These are phyloP conservation scores for Yamadazyma conglobata DNA, from an alignment of 1,139 yeast species.

Conservation along the genomic window DNA sequence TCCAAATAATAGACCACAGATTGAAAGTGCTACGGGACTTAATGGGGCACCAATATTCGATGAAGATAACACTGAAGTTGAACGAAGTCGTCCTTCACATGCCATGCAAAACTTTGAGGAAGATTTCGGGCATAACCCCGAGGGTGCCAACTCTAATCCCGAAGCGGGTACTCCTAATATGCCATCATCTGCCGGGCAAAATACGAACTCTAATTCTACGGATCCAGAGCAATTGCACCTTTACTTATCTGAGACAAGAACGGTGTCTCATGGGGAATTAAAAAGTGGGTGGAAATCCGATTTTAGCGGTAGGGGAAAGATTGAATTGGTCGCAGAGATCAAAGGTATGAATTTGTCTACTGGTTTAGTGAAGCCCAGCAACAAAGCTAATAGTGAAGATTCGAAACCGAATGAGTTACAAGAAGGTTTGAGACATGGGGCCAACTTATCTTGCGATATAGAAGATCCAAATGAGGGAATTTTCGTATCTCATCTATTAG, in stretches of 20 bases:
- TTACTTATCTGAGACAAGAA: constrained; percentile 68
- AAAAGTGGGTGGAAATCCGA: constrained; percentile 95
- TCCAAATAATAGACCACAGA: constrained; percentile 4
- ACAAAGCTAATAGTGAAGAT: constrained; percentile 26
- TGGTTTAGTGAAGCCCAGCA: constrained; percentile 38
- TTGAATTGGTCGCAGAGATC: constrained; percentile 73
- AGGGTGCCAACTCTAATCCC: constrained; percentile 1
- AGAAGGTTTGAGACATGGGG: constrained; percentile 37
- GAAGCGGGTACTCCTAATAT: constrained; percentile 1
- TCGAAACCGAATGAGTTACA: constrained; percentile 23
- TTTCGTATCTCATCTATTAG: constrained; percentile 66
- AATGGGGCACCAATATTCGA: constrained; percentile 14
- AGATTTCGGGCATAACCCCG: constrained; percentile 20
- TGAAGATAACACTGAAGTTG: constrained; percentile 15
- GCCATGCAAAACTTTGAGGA: constrained; percentile 28
- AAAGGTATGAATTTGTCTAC: constrained; percentile 56
- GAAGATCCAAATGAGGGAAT: constrained; percentile 82
- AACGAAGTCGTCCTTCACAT: constrained; percentile 22
- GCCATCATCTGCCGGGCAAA: constrained; percentile 1
- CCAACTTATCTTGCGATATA: constrained; percentile 73
- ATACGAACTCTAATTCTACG: background rate
- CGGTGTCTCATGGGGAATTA: constrained; percentile 74
- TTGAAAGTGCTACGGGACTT: constrained; percentile 9
- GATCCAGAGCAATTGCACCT: constrained; percentile 27
- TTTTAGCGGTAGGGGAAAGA: constrained; percentile 67